Evolutionary conservation across 345 rosid species (phyloP).

Genomic region (Schrenkiella parvula): DNA sequence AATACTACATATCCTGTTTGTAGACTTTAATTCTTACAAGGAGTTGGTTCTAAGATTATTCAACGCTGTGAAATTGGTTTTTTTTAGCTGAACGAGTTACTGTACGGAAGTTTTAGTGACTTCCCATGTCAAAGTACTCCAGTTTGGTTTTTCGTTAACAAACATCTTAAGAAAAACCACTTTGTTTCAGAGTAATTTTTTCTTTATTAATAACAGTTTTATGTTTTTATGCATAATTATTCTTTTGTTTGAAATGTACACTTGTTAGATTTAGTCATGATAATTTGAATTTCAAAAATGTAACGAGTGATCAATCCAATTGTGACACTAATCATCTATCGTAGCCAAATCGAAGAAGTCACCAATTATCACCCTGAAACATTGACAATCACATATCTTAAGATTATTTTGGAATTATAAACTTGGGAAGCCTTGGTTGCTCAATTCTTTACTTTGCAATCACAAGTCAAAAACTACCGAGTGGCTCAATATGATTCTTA

Average conservation of each 20-base stretch:
- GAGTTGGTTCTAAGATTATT: neutral
- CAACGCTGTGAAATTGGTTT: constrained; percentile 8
- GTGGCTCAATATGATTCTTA: neutral
- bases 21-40: neutral
- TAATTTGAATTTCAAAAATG: no score
- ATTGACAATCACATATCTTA: no score
- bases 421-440: neutral
- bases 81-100: constrained; percentile 6
- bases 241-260: neutral
- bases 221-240: neutral
- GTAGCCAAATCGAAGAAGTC: no score
- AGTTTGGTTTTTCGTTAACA: constrained; percentile 11
- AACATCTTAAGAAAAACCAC: neutral
- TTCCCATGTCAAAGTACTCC: constrained; percentile 3
- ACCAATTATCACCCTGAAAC: neutral
- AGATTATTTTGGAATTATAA: no score
- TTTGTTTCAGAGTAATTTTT: neutral
- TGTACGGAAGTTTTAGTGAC: neutral
- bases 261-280: neutral
- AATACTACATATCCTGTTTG: constrained; percentile 17
- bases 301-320: neutral
- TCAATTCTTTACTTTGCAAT: neutral
- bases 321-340: neutral
- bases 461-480: neutral
- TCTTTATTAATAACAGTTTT: neutral